Evolutionary conservation across 192 early-diverging fungal genomes (phyloP).

Genomic region (Umbelopsis sp.): DNA sequence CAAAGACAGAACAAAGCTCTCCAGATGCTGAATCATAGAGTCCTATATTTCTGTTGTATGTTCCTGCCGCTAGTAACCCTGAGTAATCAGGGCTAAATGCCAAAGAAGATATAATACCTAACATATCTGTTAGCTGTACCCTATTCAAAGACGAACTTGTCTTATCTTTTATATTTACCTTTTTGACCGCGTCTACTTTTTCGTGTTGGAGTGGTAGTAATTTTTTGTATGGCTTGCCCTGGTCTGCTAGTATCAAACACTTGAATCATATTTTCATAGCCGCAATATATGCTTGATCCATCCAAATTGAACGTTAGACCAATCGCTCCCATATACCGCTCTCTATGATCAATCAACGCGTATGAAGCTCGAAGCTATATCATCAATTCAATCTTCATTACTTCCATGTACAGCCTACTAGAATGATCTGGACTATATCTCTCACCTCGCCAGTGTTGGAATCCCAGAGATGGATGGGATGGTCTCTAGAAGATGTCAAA

Average conservation of each 20-base stretch:
- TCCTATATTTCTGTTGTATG: constrained; percentile 69
- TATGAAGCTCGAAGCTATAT: constrained; percentile 66
- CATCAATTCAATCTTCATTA: neutral
- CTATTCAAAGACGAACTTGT: neutral
- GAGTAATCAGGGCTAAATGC: constrained; percentile 67
- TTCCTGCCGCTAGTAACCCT: constrained; percentile 72
- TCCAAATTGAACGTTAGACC: constrained; percentile 69
- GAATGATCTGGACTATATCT: too few species aligned
- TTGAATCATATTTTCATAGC: constrained; percentile 66
- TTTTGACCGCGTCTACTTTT: constrained; percentile 75
- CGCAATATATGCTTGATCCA: constrained; percentile 68
- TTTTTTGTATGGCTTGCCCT: constrained; percentile 51
- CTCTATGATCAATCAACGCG: constrained; percentile 62
- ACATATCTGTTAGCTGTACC: constrained; percentile 13
- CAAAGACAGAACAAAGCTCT: constrained; percentile 52
- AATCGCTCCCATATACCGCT: constrained; percentile 66
- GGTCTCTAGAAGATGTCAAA: constrained; percentile 66
- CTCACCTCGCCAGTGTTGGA: constrained; percentile 58
- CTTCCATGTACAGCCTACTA: neutral
- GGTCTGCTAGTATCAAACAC: constrained; percentile 71
- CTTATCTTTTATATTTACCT: constrained; percentile 33
- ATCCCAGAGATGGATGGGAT: constrained; percentile 81
- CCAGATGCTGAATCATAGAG: constrained; percentile 61
- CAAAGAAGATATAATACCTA: constrained; percentile 71
- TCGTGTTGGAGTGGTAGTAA: constrained; percentile 57